These are phyloP conservation scores for Coniella lustricola DNA, from an alignment of 2,329 filamentous ascomycete species.

Conservation along the genomic window DNA sequence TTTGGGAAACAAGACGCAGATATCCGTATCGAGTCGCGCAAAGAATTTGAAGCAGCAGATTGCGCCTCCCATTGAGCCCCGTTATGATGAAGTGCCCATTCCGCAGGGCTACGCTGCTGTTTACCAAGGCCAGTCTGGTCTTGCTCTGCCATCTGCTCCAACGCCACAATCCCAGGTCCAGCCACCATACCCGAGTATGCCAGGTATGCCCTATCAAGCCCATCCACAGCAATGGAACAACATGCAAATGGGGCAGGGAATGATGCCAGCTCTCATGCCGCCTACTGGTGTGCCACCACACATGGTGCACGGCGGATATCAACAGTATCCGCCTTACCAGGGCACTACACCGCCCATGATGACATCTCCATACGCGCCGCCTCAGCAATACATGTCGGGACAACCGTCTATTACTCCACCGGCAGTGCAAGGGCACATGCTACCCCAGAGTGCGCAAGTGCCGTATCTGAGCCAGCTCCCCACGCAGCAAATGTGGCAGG, in stretches of 20 bases:
- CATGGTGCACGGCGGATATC: slow-evolving; percentile 8
- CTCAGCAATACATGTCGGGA: slow-evolving; percentile 12
- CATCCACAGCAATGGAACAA: slow-evolving; percentile 13
- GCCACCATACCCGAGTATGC: slow-evolving; percentile 17
- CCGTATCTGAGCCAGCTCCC: slow-evolving; percentile 1
- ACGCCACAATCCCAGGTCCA: slow-evolving; percentile 5
- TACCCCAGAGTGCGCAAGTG: slow-evolving; percentile 1
- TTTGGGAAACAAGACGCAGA: background rate
- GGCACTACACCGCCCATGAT: slow-evolving; percentile 11
- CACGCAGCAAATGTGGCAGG: background rate
- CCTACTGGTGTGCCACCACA: slow-evolving; percentile 7
- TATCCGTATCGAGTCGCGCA: background rate
- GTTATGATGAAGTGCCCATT: slow-evolving; percentile 32
- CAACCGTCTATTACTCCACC: slow-evolving; percentile 5
- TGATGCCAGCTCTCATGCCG: background rate
- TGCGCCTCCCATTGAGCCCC: slow-evolving; percentile 22
- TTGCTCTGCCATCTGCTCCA: slow-evolving; percentile 20
- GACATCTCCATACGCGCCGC: slow-evolving; percentile 6
- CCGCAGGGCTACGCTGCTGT: slow-evolving; percentile 30
- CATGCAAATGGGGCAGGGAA: slow-evolving; percentile 10
- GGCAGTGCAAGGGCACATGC: slow-evolving; percentile 2
- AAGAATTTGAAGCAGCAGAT: slow-evolving; percentile 12
- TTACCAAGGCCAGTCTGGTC: slow-evolving; percentile 27
- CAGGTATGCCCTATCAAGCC: slow-evolving; percentile 13
- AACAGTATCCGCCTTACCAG: slow-evolving; percentile 12